Evolutionary conservation across 768 basidiomycete genomes (phyloP).

Genomic region (Russula sp.): DNA sequence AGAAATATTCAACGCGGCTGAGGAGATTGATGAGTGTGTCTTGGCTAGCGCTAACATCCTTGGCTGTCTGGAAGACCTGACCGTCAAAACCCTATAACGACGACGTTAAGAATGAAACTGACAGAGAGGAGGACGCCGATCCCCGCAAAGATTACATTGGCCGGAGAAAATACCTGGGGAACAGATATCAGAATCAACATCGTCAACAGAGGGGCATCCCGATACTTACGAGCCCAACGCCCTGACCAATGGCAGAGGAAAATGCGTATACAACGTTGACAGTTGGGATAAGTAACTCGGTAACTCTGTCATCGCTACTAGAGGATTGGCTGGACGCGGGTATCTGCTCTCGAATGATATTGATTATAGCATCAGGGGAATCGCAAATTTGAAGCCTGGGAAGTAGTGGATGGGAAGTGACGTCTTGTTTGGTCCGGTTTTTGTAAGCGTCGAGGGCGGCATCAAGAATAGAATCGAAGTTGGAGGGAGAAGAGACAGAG

Average conservation of each 20-base stretch:
- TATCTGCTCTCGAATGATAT: neutral
- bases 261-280: neutral
- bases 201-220: neutral
- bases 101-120: neutral
- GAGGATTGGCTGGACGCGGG: neutral
- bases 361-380: neutral
- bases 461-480: neutral
- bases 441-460: neutral
- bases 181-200: neutral
- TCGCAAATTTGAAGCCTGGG: neutral
- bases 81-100: neutral
- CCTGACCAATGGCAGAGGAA: neutral
- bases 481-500: neutral
- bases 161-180: neutral
- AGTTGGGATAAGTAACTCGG: neutral
- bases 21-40: neutral
- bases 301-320: neutral
- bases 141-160: neutral
- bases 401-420: neutral
- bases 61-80: neutral
- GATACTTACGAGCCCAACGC: neutral
- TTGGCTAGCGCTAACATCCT: neutral
- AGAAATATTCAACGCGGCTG: neutral
- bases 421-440: neutral
- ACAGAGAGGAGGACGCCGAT: neutral